Evolutionary conservation across 1,284 basidiomycete species (phyloP), one percentile per base, ranked within the genome.

Genomic region (Lignosus rhinocerotis): DNA sequence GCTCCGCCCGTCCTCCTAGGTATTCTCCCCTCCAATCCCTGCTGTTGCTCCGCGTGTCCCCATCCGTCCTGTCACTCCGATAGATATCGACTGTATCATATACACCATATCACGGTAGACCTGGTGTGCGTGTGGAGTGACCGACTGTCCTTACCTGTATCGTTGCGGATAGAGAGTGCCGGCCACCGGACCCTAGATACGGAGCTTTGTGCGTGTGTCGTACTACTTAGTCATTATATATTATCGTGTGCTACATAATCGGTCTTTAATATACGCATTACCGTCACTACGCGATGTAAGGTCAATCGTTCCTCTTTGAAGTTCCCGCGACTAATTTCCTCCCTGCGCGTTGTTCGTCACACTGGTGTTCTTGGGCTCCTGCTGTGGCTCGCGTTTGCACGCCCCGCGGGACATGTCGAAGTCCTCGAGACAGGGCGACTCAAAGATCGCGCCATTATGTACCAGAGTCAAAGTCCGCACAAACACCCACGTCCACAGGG

Each of bases 401-500:
- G 43, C 44, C 1, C 52, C 58, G 9, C 55, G 58, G 41, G 45
- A 49, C 55, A 60, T 59, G 42, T 70, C 66, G 19, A 67, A 59
- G 42, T 70, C 67, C 50, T 67, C 66, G 51, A 70, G 49, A 51
- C 71, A 76, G 1, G 79, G 77, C 10, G 78, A 76, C 32, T 69
- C 70, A 63, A 81, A 82, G 34, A 83, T 75, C 30, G 71, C 68
- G n/a, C 79, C 75, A 55, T 76, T 72, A 12, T 69, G 60, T 16
- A 73, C 59, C 9, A 74, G 73, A 55, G 69, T 70, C 5, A 76
- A 53, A 0, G 76, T 78, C 55, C 74, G 68, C 14, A 67, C 44
- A n/a, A 73, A 72, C 43, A 84, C 76, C 53, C 72, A 67, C 3
- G 72, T 10, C 81, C 82, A 86, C 36, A 83, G 59, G 3, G 76